Conservation (phyloP, 768 basidiomycete genomes). For the Xerocomus spinulosus region DNA sequence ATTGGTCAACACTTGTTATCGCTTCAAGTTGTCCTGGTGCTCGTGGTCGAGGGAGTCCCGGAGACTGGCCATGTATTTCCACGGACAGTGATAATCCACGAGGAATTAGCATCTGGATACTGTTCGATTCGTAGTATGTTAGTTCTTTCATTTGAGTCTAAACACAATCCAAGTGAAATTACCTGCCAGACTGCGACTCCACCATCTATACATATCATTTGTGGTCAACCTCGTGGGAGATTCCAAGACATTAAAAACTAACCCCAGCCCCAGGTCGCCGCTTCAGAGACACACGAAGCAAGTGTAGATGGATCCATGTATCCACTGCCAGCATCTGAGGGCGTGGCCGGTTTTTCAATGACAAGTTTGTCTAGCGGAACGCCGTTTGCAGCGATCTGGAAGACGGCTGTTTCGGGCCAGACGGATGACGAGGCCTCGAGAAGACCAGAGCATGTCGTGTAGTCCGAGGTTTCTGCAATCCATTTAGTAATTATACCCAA, state of each 20-base stretch:
- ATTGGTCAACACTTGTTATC: too few species aligned
- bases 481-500: constrained; percentile 24
- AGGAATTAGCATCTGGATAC: constrained; percentile 34
- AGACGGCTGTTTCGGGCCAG: constrained; percentile 55
- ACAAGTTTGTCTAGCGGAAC: constrained; percentile 46
- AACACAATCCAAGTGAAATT: neutral
- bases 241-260: constrained; percentile 24
- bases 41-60: neutral
- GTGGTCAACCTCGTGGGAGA: neutral
- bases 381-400: constrained; percentile 44
- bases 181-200: constrained; percentile 41
- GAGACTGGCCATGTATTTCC: constrained; percentile 4
- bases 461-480: constrained; percentile 50
- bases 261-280: constrained; percentile 64
- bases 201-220: constrained; percentile 19
- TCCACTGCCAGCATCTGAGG: constrained; percentile 41
- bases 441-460: constrained; percentile 55
- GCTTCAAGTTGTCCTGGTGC: too few species aligned
- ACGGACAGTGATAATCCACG: constrained; percentile 32
- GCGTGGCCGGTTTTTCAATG: constrained; percentile 48
- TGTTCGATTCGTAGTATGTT: constrained; percentile 4
- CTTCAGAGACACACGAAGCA: constrained; percentile 54
- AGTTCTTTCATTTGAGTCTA: neutral
- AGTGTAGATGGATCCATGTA: constrained; percentile 56
- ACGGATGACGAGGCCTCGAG: constrained; percentile 49